Conservation (phyloP, 2,329 filamentous ascomycete species). For the Hansfordia pulvinata region DNA sequence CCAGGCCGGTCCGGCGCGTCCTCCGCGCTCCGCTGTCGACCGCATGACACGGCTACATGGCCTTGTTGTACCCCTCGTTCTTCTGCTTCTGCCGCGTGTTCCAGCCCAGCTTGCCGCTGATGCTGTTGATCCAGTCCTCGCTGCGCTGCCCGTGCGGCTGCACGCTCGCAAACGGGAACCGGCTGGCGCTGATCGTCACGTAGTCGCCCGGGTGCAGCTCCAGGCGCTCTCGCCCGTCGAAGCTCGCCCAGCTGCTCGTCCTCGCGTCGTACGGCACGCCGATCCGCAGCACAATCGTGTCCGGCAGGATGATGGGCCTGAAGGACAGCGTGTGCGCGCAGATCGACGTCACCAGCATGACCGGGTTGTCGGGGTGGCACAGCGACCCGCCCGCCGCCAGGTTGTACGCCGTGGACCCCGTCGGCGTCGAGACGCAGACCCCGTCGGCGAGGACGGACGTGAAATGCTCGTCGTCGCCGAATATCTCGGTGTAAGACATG, state of each 20-base stretch:
- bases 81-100: constrained; percentile 72
- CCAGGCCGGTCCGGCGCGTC: too few relatives aligned
- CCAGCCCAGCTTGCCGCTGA: constrained; percentile 67
- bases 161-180: constrained; percentile 70
- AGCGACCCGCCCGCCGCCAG: constrained; percentile 89
- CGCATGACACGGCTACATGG: too few relatives aligned
- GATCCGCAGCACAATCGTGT: constrained; percentile 85
- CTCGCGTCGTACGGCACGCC: constrained; percentile 92
- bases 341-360: constrained; percentile 88
- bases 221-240: constrained; percentile 83
- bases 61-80: constrained; percentile 34
- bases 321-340: constrained; percentile 93
- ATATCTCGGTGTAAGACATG: constrained; percentile 85
- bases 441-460: constrained; percentile 89
- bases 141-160: constrained; percentile 53
- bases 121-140: constrained; percentile 75
- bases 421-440: constrained; percentile 86
- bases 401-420: constrained; percentile 90
- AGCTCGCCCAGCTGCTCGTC: constrained; percentile 90
- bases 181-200: constrained; percentile 68
- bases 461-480: constrained; percentile 90
- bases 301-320: constrained; percentile 88
- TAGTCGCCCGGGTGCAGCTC: constrained; percentile 70
- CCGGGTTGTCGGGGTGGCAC: constrained; percentile 91
- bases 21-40: too few relatives aligned